Conservation (phyloP, 2,329 filamentous ascomycete genomes). For the Monilinia fructicola region DNA sequence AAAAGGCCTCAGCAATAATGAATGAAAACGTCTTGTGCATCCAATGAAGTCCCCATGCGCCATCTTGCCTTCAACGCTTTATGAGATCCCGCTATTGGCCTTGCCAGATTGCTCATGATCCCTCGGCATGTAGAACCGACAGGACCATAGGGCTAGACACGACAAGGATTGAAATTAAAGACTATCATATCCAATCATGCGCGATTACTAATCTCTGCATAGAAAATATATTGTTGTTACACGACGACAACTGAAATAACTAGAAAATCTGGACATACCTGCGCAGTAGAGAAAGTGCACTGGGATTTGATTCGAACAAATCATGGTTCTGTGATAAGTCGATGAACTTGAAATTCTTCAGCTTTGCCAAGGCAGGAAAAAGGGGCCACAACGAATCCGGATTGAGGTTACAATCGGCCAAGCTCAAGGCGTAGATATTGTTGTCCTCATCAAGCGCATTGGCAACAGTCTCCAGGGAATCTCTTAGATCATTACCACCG, state of each 20-base stretch:
- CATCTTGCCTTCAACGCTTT: neutral
- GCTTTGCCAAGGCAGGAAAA: slow-evolving; percentile 67
- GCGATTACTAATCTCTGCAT: slow-evolving; percentile 16
- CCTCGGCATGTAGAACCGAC: neutral
- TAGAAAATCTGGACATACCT: slow-evolving; percentile 52
- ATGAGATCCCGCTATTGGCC: neutral
- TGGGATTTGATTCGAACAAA: slow-evolving; percentile 73
- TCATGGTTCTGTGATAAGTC: slow-evolving; percentile 88
- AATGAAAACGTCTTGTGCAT: neutral
- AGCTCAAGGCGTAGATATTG: slow-evolving; percentile 75
- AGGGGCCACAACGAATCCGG: slow-evolving; percentile 71
- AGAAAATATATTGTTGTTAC: neutral
- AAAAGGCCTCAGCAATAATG: neutral
- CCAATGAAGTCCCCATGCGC: neutral
- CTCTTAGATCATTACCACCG: slow-evolving; percentile 73
- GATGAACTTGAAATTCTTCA: slow-evolving; percentile 79
- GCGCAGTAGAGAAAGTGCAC: slow-evolving; percentile 70
- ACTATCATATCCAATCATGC: neutral
- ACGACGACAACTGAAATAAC: slow-evolving; percentile 9
- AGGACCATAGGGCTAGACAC: neutral
- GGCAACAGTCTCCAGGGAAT: slow-evolving; percentile 55
- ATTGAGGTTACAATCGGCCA: slow-evolving; percentile 81
- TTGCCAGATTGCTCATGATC: neutral
- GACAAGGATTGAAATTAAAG: slow-evolving; percentile 14
- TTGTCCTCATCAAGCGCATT: slow-evolving; percentile 53